These are phyloP conservation scores for Baorangia bicolor DNA, from an alignment of 768 basidiomycete species.

Conservation along the genomic window DNA sequence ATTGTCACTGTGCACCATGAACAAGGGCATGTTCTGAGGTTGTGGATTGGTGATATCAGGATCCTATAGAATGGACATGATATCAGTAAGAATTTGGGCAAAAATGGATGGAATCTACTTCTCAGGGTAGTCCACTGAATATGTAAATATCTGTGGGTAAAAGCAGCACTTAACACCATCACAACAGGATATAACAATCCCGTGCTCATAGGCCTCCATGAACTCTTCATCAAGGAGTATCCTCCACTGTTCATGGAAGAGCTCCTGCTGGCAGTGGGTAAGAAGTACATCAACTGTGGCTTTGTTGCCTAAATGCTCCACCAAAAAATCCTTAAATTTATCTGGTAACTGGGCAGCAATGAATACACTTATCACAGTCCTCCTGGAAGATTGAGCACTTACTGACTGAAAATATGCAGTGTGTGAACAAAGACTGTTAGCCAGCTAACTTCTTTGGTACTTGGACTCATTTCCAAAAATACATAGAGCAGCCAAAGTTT, in stretches of 20 bases:
- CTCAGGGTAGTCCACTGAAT: too few relatives aligned
- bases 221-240: neutral
- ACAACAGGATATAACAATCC: neutral
- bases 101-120: too few relatives aligned
- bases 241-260: neutral
- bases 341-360: neutral
- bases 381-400: neutral
- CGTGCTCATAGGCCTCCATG: too few relatives aligned
- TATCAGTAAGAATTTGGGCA: too few relatives aligned
- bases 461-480: neutral
- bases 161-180: neutral
- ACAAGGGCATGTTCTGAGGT: too few relatives aligned
- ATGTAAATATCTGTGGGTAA: neutral
- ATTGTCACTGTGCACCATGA: too few relatives aligned
- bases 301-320: neutral
- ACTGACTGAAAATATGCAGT: neutral
- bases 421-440: neutral
- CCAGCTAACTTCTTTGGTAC: neutral
- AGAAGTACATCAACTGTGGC: neutral
- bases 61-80: too few relatives aligned
- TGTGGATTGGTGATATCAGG: too few relatives aligned
- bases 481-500: neutral
- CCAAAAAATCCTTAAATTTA: neutral
- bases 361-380: too few relatives aligned
- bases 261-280: neutral